These are phyloP conservation scores for Lepraria neglecta DNA, from an alignment of 495 filamentous ascomycete genomes.

Conservation along the genomic window DNA sequence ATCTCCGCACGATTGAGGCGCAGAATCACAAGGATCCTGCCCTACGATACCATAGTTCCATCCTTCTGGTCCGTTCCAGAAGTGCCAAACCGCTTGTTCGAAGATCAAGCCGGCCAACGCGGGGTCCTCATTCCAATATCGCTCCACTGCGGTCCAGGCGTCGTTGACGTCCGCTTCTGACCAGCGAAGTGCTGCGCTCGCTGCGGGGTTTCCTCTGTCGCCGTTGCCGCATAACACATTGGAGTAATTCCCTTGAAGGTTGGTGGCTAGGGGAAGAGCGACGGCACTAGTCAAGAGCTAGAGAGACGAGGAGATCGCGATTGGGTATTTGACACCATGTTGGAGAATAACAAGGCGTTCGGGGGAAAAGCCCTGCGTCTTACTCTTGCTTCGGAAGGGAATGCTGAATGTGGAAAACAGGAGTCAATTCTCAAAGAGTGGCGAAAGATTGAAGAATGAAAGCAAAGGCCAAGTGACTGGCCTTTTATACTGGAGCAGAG, in stretches of 20 bases:
- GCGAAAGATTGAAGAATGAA: neutral
- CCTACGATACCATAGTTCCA: neutral
- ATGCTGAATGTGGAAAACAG: neutral
- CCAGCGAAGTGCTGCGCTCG: conserved; percentile 5
- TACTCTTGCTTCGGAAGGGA: neutral
- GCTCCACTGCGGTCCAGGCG: neutral
- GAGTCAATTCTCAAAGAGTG: neutral
- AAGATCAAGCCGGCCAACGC: neutral
- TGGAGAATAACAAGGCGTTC: neutral
- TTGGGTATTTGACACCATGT: neutral
- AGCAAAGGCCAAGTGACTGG: too few relatives aligned
- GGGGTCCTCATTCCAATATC: conserved; percentile 1
- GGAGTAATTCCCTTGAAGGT: neutral
- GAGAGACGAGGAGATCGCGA: neutral
- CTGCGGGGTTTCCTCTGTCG: neutral
- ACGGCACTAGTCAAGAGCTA: neutral
- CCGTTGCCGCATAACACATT: neutral
- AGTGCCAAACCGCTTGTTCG: neutral
- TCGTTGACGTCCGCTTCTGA: neutral
- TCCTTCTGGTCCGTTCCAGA: neutral
- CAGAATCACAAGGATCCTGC: neutral
- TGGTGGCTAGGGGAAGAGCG: neutral
- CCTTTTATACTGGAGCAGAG: neutral
- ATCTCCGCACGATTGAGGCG: neutral
- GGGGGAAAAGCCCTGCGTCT: neutral